Percentiles rank a stretch among this genome's conserved stretches.
Evolutionary conservation across 108 stramenopile genomes (phyloP).

Genomic region (Pseudonitzschia multistriata): DNA sequence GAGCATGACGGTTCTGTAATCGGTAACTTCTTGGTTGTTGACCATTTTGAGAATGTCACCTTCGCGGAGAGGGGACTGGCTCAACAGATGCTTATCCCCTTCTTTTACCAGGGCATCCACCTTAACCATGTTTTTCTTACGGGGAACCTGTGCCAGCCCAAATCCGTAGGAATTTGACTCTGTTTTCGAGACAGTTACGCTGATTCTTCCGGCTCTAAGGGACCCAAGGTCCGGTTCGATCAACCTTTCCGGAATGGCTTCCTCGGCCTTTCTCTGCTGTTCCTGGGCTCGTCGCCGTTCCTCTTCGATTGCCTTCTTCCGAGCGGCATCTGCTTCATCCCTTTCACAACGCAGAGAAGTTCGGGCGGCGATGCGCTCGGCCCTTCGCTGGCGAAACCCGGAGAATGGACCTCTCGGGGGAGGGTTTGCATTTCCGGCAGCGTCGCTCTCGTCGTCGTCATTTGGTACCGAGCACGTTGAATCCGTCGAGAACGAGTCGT

Average conservation of each 20-base stretch:
- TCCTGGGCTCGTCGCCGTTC: slow-evolving; percentile 1
- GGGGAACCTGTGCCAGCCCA: slow-evolving; percentile 19
- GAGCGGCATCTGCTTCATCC: background rate
- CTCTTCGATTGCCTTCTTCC: background rate
- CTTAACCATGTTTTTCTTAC: slow-evolving; percentile 17
- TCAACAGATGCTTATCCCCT: slow-evolving; percentile 3
- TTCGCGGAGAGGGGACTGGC: slow-evolving; percentile 21
- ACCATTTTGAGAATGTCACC: slow-evolving; percentile 34
- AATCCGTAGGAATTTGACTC: slow-evolving; percentile 35
- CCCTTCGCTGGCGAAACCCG: slow-evolving; percentile 9
- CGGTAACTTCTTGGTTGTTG: slow-evolving; percentile 26
- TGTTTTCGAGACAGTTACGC: slow-evolving; percentile 34
- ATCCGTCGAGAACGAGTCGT: slow-evolving; percentile 4
- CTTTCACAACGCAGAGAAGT: background rate
- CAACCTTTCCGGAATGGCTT: slow-evolving; percentile 5
- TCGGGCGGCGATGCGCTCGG: slow-evolving; percentile 1
- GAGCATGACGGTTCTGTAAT: slow-evolving; percentile 17
- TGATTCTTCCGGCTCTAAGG: slow-evolving; percentile 26
- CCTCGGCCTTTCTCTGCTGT: background rate
- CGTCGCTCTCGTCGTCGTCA: background rate
- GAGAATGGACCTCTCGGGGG: background rate
- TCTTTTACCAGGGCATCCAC: slow-evolving; percentile 27
- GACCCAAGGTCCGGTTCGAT: slow-evolving; percentile 9
- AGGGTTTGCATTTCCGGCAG: background rate
- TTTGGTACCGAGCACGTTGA: slow-evolving; percentile 1